These are phyloP conservation scores for Lichtheimia ramosa DNA, from an alignment of 371 early-diverging fungal genomes.

Conservation along the genomic window DNA sequence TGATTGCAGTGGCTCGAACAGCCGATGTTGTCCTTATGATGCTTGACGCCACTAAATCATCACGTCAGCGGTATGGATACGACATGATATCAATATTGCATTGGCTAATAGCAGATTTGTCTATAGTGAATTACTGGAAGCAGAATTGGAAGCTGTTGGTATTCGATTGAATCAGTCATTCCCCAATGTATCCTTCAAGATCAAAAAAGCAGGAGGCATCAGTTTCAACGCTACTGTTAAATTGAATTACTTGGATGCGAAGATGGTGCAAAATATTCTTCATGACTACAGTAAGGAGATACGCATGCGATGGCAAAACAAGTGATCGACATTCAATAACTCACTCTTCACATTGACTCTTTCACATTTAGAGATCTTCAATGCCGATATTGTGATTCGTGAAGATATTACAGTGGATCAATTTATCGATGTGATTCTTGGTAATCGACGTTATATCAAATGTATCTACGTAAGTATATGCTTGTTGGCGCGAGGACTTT, in stretches of 20 bases:
- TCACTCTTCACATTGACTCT: not conserved
- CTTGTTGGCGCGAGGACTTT: too few relatives aligned
- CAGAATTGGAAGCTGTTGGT: conserved; percentile 98
- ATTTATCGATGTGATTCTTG: conserved; percentile 98
- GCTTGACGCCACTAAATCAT: conserved; percentile 97
- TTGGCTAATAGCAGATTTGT: not conserved
- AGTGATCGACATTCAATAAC: not conserved
- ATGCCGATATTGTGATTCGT: conserved; percentile 98
- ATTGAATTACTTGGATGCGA: conserved; percentile 87
- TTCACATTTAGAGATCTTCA: conserved; percentile 75
- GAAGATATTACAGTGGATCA: conserved; percentile 98
- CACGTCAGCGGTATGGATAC: conserved; percentile 62
- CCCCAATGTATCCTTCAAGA: conserved; percentile 97
- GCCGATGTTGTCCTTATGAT: conserved; percentile 98
- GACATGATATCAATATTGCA: not conserved
- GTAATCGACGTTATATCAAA: conserved; percentile 95
- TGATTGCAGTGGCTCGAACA: conserved; percentile 96
- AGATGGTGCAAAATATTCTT: conserved; percentile 91
- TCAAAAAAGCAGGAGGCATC: conserved; percentile 98
- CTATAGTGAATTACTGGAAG: conserved; percentile 84
- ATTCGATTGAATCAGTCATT: conserved; percentile 91
- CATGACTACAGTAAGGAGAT: conserved; percentile 86
- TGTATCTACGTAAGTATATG: conserved; percentile 84
- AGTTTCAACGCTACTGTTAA: conserved; percentile 92
- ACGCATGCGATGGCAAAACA: not conserved